Evolutionary conservation across 148 eudicot genomes (phyloP), one percentile per base, ranked within the genome.

Genomic region (Fagopyrum homotropicum): DNA sequence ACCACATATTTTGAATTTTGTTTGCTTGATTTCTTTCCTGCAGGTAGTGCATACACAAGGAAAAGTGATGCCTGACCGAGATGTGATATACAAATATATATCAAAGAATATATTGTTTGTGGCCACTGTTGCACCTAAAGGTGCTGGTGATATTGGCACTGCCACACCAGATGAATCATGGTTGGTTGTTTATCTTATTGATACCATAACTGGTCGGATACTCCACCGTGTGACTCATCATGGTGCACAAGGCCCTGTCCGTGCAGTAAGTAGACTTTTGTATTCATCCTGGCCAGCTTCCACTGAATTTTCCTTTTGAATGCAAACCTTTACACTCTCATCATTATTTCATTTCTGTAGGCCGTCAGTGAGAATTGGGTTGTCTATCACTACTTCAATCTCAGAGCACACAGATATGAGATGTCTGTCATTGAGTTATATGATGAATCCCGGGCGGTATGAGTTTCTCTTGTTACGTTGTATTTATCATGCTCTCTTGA

Each of bases 321-420:
- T 61, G 26, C 30, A 45, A 70, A 70, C 4, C 29, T 15, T 69
- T 51, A 40, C 48, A 51, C 48, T 30, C 40, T 46, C 6, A 4
- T 43, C 35, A 9, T 61, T 68, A 6, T 74, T 49, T 4, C 69
- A 52, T 78, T 52, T 82, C 10, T 86, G 83, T 77, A 96, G 99
- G 99, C 93, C 73, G 87, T 96, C 78, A 92, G 99, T 80, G 99
- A 96, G 87, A 96, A 96, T 77, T 96, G 99, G 99, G 91, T 96
- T 80, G 95, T 92, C 81, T 96, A 96, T 83, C 99, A 96, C 88
- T 92, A 92, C 81, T 96, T 96, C 79, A 96, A 93, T 80, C 89
- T 96, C 76, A 87, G 91, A 84, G 98, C 99, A 70, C 97, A 96
- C 77, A 85, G 99, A 82, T 90, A 89, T 79, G 99, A 96, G 85